These are phyloP conservation scores for Gossypium aridum DNA, from an alignment of 441 rosid species.

Conservation along the genomic window DNA sequence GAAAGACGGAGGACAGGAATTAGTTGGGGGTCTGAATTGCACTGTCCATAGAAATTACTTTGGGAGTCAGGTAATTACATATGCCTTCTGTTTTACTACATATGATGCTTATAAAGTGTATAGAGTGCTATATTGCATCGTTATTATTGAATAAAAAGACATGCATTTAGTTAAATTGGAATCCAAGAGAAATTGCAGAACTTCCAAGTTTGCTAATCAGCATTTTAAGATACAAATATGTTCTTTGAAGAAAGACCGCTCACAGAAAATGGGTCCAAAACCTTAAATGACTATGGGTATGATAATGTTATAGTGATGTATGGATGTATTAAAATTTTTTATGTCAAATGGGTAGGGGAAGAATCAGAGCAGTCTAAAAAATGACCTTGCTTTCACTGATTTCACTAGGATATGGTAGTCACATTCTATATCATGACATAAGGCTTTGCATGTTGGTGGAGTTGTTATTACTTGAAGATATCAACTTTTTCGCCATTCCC, in stretches of 20 bases:
- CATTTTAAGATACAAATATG: not conserved
- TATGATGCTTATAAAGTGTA: not conserved
- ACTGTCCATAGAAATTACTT: slow-evolving; percentile 80
- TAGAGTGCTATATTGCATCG: not conserved
- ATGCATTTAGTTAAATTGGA: not conserved
- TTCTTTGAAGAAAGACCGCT: not conserved
- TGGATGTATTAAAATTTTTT: not conserved
- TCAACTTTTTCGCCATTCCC: not conserved
- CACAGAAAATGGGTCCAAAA: not conserved
- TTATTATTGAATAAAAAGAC: not conserved
- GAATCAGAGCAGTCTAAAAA: not conserved
- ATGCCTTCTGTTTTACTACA: not conserved
- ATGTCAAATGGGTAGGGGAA: not conserved
- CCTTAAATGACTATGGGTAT: not conserved
- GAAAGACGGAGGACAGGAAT: slow-evolving; percentile 84
- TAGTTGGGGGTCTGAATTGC: slow-evolving; percentile 85
- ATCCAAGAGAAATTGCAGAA: not conserved
- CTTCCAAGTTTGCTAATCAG: not conserved
- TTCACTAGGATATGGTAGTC: not conserved
- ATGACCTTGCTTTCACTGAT: not conserved
- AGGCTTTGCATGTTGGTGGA: not conserved
- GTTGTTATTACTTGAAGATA: not conserved
- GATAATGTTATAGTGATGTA: not conserved
- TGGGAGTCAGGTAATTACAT: slow-evolving; percentile 74
- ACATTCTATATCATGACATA: not conserved